phyloP scores from a whole-genome alignment of 2,329 filamentous ascomycete species.

The Fusarium clavum region DNA sequence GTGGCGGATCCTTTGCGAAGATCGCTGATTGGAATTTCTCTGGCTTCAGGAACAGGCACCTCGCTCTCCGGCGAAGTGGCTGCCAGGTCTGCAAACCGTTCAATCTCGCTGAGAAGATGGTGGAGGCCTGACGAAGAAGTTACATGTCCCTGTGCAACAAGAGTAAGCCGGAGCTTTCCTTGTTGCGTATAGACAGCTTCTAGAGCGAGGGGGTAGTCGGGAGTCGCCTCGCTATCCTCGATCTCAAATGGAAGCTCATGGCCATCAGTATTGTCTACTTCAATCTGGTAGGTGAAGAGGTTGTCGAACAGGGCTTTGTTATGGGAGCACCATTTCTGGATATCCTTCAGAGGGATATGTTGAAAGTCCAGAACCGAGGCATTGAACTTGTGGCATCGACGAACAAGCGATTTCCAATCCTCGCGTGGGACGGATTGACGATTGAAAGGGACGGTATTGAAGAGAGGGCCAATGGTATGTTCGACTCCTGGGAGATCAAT shows the following conservation, averaged over 20 bases:
- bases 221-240: conserved; percentile 58
- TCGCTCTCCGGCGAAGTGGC: conserved; percentile 15
- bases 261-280: conserved; percentile 48
- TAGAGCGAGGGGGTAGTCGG: conserved; percentile 82
- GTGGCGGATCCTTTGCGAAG: neutral
- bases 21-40: neutral
- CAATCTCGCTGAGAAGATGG: conserved; percentile 54
- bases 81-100: conserved; percentile 35
- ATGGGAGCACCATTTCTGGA: conserved; percentile 80
- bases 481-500: conserved; percentile 76
- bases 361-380: conserved; percentile 76
- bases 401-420: conserved; percentile 71
- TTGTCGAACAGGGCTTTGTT: conserved; percentile 77
- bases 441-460: conserved; percentile 87
- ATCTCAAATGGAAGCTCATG: conserved; percentile 64
- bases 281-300: conserved; percentile 83
- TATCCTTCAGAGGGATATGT: conserved; percentile 76
- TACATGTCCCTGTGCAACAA: conserved; percentile 66
- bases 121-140: conserved; percentile 49
- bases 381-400: conserved; percentile 77
- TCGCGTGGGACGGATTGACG: conserved; percentile 57
- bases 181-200: conserved; percentile 71
- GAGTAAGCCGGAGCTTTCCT: conserved; percentile 63
- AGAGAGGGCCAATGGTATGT: conserved; percentile 80
- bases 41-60: conserved; percentile 11